phyloP scores from a whole-genome alignment of 352 stramenopile genomes.

The Phytophthora hibernalis region DNA sequence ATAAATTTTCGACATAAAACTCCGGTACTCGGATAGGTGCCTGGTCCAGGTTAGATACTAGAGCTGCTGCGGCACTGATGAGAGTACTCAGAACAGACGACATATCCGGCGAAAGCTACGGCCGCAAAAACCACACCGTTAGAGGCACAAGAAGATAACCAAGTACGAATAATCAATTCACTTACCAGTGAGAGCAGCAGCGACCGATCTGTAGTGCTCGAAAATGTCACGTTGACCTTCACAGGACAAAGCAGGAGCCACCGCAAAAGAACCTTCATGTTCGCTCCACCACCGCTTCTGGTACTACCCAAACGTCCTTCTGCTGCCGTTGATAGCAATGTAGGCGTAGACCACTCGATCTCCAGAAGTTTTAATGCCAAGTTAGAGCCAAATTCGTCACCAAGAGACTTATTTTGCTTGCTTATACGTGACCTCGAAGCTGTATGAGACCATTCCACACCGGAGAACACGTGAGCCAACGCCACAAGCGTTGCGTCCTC shows the following conservation, averaged over 20 bases:
- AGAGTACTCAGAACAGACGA: conserved; percentile 80
- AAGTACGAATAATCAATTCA: conserved; percentile 3
- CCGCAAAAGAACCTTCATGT: conserved; percentile 77
- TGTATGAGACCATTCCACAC: conserved; percentile 66
- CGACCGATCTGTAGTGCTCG: conserved; percentile 84
- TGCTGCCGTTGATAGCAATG: conserved; percentile 45
- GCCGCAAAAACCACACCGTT: conserved; percentile 9
- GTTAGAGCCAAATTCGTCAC: conserved; percentile 50
- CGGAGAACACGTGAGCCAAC: conserved; percentile 77
- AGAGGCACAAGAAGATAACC: background rate
- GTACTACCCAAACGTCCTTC: conserved; percentile 33
- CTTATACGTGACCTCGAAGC: conserved; percentile 30
- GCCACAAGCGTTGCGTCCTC: conserved; percentile 83
- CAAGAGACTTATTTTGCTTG: conserved; percentile 26
- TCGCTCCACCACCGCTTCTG: conserved; percentile 48
- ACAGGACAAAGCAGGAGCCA: conserved; percentile 88
- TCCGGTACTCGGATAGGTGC: conserved; percentile 89
- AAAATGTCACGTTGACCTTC: conserved; percentile 90
- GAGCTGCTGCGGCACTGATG: conserved; percentile 79
- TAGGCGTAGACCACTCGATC: conserved; percentile 66
- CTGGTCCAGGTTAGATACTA: conserved; percentile 88
- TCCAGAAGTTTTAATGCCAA: conserved; percentile 60
- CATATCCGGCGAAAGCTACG: conserved; percentile 81
- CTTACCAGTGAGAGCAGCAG: conserved; percentile 78
- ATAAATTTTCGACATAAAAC: conserved; percentile 90